Evolutionary conservation across 306 rosid genomes (phyloP).

Genomic region (Acmispon strigosus): DNA sequence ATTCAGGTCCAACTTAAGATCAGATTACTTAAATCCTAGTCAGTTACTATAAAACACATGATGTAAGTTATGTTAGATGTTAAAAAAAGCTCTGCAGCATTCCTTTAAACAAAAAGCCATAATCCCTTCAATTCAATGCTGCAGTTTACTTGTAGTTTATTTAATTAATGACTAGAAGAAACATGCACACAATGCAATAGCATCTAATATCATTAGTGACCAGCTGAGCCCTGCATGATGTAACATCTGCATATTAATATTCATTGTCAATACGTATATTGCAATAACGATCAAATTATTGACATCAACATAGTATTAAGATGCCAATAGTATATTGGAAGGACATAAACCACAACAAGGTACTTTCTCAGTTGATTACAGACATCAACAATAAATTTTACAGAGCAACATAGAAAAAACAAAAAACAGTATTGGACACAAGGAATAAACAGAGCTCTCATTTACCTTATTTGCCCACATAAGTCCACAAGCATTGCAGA

Average conservation of each 20-base stretch:
- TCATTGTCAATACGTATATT: not conserved
- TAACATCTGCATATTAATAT: not conserved
- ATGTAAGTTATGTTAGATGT: not conserved
- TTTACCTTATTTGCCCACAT: conserved; percentile 89
- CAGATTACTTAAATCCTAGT: not conserved
- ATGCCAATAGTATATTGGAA: not conserved
- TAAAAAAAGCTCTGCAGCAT: not conserved
- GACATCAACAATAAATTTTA: not conserved
- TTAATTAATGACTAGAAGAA: not conserved
- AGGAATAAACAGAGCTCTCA: not conserved
- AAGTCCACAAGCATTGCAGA: conserved; percentile 83
- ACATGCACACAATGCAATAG: not conserved
- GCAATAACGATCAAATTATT: not conserved
- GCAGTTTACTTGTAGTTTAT: not conserved
- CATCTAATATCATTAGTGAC: not conserved
- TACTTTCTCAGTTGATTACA: conserved; percentile 2
- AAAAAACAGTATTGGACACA: not conserved
- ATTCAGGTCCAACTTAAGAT: not conserved
- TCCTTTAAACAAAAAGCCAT: not conserved
- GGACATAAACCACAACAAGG: not conserved
- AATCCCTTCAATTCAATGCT: not conserved
- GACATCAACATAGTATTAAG: not conserved
- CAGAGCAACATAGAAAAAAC: not conserved
- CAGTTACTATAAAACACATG: not conserved
- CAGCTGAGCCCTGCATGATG: not conserved